Evolutionary conservation across 352 stramenopile genomes (phyloP).

Genomic region (Phytophthora sansomeana): DNA sequence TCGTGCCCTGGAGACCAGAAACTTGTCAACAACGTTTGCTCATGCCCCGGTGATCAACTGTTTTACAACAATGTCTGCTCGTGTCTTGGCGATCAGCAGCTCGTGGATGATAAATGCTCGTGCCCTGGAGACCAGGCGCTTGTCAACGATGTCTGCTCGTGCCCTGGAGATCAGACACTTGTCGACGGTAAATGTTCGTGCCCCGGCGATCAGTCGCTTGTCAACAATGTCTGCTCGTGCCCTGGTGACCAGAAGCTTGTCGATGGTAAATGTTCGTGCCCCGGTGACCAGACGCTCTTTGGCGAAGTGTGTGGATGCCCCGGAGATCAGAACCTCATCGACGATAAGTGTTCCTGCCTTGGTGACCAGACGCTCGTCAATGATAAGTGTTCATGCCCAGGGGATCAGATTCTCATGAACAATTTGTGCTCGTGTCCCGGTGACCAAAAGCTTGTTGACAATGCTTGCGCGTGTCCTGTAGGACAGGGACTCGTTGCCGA

Average conservation of each 20-base stretch:
- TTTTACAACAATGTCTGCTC: neutral
- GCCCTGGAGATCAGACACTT: neutral
- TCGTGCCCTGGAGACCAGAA: neutral
- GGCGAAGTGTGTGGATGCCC: neutral
- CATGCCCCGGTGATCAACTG: neutral
- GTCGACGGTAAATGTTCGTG: neutral
- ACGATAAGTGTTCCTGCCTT: neutral
- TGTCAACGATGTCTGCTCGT: neutral
- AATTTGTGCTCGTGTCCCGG: neutral
- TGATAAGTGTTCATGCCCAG: neutral
- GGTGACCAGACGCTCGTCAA: neutral
- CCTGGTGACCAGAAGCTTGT: neutral
- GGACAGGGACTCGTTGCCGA: neutral
- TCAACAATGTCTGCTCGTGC: neutral
- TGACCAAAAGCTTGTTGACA: neutral
- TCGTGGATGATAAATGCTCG: neutral
- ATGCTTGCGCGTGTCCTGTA: neutral
- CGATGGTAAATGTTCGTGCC: neutral
- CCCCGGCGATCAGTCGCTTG: neutral
- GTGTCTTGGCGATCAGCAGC: neutral
- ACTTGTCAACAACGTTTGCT: slow-evolving; percentile 5
- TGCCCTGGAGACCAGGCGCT: neutral
- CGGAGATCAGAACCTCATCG: neutral
- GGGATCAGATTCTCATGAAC: neutral
- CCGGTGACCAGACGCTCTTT: neutral